Base-by-base conservation (phyloP, 208 protist genomes). In the Trypanosoma cruzi region DNA sequence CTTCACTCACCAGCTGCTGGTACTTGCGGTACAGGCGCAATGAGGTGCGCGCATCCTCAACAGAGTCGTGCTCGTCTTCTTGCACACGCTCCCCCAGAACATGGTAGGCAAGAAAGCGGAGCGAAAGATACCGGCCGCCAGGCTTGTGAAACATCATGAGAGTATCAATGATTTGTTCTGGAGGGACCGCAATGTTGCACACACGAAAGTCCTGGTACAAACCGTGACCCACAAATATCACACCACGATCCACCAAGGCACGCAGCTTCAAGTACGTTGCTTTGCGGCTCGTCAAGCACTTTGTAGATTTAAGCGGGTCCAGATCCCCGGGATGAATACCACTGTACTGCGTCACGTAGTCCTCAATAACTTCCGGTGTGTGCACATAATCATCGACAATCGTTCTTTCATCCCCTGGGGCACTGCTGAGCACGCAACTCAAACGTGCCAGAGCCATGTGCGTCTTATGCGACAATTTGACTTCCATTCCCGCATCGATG, bases 141-240 rank as follows among this genome's bases (percentile, higher is more conserved):
- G 81, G 78, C 67, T 93, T 81, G 81, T 98, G 89, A 81, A 95
- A 99, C 10, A 99, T 75, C 70, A 98, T 88, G 0, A 99, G 95
- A 13, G 98, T 99, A 74, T 99, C 98, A 65, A 99, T 97, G 81
- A 98, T 98, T 72, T 98, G 97, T 44, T 94, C 81, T 29, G 84
- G 79, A 37, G 98, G 98, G 13, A 99, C 96, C 32, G 85, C 84
- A 31, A 99, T 97, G 74, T 98, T 98, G 81, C 98, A 98, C 50
- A 98, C 97, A 31, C 96, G 84, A 63, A 99, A 99, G 80, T 99
- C 98, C 68, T 99, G 95, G 40, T 88, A 71, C 14, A 99, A 80
- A 40, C 97, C 97, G 74, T 99, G 98, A 29, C 98, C 98, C 24
- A 99, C 94, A 79, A 99, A 98, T 32, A 88, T 81, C 2, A 95